phyloP scores from a whole-genome alignment of 139 green algal genomes.

The Tetradesmus lagerheimii region DNA sequence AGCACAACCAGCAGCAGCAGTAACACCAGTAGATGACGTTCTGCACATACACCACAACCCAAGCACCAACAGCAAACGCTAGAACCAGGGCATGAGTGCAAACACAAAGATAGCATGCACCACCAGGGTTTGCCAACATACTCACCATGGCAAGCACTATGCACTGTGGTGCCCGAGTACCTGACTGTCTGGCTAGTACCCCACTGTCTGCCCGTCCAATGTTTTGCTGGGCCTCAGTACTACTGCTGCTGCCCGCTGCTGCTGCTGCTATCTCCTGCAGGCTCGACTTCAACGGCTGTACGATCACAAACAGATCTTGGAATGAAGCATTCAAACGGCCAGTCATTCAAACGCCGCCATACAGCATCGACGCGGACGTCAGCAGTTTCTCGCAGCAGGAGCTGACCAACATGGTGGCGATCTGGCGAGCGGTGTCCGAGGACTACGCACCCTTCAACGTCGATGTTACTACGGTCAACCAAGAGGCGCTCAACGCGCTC shows the following conservation, averaged over 20 bases:
- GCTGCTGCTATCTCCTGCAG: background rate
- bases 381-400: background rate
- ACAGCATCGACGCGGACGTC: background rate
- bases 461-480: constrained; percentile 18
- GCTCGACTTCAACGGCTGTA: constrained; percentile 7
- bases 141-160: too few species aligned
- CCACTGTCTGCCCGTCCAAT: too few species aligned
- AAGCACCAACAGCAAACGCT: too few species aligned
- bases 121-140: too few species aligned
- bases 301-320: background rate
- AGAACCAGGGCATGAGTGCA: too few species aligned
- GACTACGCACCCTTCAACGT: constrained; percentile 22
- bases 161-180: too few species aligned
- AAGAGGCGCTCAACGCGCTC: background rate
- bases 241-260: background rate
- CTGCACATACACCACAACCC: too few species aligned
- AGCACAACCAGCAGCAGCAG: too few species aligned
- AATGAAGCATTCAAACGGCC: background rate
- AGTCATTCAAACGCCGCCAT: background rate
- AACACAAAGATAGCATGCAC: too few species aligned
- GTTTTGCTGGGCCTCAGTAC: too few species aligned
- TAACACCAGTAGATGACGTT: too few species aligned
- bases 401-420: constrained; percentile 14
- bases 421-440: constrained; percentile 33
- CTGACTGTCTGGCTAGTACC: too few species aligned